Evolutionary conservation across 2,329 filamentous ascomycete genomes (phyloP).

Genomic region (Ceratocystiopsis minuta): DNA sequence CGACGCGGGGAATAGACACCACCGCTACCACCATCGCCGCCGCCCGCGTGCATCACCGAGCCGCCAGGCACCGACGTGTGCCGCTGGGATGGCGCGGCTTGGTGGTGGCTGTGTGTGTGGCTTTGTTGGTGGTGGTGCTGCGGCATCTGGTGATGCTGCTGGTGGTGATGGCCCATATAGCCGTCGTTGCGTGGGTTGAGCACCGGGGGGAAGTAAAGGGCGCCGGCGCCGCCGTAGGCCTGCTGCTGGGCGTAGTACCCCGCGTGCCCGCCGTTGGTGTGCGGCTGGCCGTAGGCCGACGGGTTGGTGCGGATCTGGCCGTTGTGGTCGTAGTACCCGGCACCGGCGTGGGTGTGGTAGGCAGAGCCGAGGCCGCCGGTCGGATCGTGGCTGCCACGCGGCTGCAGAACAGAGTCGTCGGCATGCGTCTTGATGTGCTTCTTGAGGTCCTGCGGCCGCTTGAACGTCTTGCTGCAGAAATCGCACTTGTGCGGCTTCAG

Average conservation of each 20-base stretch:
- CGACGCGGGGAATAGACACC: constrained; percentile 41
- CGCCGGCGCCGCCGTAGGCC: constrained; percentile 47
- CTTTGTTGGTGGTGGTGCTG: constrained; percentile 3
- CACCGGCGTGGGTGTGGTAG: constrained; percentile 33
- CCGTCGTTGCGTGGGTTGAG: constrained; percentile 34
- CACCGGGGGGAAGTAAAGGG: constrained; percentile 51
- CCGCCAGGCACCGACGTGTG: background rate
- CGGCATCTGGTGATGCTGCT: constrained; percentile 1
- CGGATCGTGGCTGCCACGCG: constrained; percentile 30
- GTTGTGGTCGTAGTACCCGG: constrained; percentile 47
- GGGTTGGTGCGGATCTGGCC: constrained; percentile 42
- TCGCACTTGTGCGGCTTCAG: constrained; percentile 98
- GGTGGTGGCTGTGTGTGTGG: constrained; percentile 3
- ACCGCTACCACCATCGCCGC: constrained; percentile 35
- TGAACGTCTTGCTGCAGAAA: constrained; percentile 97
- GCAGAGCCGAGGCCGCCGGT: constrained; percentile 28
- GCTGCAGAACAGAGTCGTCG: constrained; percentile 65
- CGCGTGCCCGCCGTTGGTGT: constrained; percentile 34
- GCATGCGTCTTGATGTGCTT: constrained; percentile 99
- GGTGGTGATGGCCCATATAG: constrained; percentile 25
- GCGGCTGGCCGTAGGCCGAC: constrained; percentile 33
- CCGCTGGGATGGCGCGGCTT: background rate
- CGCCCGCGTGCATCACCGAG: constrained; percentile 9
- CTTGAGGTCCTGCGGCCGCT: constrained; percentile 95
- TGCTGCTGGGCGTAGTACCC: constrained; percentile 43